Evolutionary conservation across 345 rosid species (phyloP).

Genomic region (Cardamine chenopodiifolia): DNA sequence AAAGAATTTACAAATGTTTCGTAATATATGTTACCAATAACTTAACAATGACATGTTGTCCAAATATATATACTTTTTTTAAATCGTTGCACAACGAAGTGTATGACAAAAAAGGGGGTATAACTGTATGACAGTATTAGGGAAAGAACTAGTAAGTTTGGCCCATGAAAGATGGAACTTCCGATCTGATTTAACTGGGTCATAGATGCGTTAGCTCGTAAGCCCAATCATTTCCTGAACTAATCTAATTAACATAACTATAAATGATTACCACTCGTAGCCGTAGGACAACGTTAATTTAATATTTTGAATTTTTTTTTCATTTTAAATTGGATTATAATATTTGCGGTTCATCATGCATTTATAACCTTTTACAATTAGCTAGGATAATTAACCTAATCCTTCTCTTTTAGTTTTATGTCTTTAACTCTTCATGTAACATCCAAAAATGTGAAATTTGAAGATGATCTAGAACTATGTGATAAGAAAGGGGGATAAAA

Average conservation of each 20-base stretch:
- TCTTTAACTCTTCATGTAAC: background rate
- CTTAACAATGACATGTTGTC: too few relatives aligned
- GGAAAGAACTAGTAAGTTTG: background rate
- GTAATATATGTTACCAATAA: too few relatives aligned
- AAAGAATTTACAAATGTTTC: too few relatives aligned
- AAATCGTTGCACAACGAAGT: too few relatives aligned
- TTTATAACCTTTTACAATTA: background rate
- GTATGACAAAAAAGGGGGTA: too few relatives aligned
- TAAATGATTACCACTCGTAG: background rate
- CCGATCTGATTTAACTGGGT: background rate
- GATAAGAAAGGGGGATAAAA: background rate
- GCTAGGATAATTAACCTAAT: background rate
- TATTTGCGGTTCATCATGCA: background rate
- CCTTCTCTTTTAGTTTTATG: background rate
- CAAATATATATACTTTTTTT: too few relatives aligned
- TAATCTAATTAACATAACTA: background rate
- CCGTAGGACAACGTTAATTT: background rate
- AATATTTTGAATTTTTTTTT: too few relatives aligned
- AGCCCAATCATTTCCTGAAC: conserved; percentile 24
- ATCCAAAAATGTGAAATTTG: background rate
- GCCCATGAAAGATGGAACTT: background rate
- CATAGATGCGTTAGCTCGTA: background rate
- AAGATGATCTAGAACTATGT: background rate
- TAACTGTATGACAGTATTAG: background rate
- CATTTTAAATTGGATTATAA: too few relatives aligned